These are phyloP conservation scores for Abrus precatorius DNA, from an alignment of 306 rosid genomes.

Conservation along the genomic window DNA sequence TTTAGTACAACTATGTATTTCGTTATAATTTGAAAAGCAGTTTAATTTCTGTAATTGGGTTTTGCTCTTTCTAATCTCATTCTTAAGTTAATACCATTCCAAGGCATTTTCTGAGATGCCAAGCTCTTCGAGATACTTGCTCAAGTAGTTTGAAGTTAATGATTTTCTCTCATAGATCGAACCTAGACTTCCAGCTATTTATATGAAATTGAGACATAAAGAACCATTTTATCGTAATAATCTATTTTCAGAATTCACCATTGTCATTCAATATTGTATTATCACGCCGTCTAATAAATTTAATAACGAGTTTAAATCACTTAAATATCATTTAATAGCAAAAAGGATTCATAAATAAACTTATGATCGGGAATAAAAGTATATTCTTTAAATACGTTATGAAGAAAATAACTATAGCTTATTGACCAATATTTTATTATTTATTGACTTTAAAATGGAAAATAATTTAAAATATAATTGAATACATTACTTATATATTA, in stretches of 20 bases:
- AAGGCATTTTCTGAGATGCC: background rate
- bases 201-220: background rate
- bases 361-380: no score
- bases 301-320: background rate
- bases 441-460: no score
- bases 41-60: conserved; percentile 2
- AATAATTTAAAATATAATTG: no score
- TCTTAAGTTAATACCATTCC: background rate
- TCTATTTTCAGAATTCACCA: background rate
- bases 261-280: background rate
- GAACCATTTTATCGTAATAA: background rate
- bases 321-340: background rate
- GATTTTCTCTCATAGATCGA: background rate
- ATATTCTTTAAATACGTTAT: no score
- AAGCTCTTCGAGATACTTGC: background rate
- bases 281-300: background rate
- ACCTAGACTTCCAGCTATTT: background rate
- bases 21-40: background rate
- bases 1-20: background rate
- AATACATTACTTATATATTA: no score
- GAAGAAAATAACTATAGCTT: no score
- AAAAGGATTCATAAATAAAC: background rate
- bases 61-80: background rate
- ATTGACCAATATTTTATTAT: no score
- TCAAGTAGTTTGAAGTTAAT: background rate